phyloP scores from a whole-genome alignment of 441 rosid genomes.

The Brassica hybrid region DNA sequence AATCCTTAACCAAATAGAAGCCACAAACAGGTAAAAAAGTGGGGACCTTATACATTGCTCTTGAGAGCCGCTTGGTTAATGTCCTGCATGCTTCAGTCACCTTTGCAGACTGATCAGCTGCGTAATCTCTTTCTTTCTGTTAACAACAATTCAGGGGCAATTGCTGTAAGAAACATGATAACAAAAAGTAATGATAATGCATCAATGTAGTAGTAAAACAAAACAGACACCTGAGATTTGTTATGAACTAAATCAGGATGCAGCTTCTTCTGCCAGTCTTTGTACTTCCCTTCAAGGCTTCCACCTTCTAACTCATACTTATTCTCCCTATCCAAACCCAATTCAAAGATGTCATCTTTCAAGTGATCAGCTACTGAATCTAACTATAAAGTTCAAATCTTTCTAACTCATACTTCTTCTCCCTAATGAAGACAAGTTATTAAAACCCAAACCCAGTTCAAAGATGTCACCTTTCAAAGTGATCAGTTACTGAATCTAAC shows the following conservation, averaged over 20 bases:
- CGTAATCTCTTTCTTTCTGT: constrained; percentile 81
- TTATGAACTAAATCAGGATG: constrained; percentile 98
- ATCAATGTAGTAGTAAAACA: background rate
- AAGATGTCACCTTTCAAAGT: constrained; percentile 9
- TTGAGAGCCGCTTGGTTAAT: constrained; percentile 58
- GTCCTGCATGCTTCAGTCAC: constrained; percentile 87
- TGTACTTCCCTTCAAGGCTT: constrained; percentile 74
- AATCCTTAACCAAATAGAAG: no score
- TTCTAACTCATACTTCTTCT: constrained; percentile 64
- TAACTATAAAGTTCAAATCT: constrained; percentile 6
- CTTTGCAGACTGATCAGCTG: constrained; percentile 86
- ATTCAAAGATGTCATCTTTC: no score
- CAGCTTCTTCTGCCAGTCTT: constrained; percentile 88
- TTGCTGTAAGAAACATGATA: background rate
- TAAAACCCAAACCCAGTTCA: constrained; percentile 8
- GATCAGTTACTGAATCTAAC: background rate
- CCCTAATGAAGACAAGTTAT: constrained; percentile 44
- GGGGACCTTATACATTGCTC: constrained; percentile 96
- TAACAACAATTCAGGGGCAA: constrained; percentile 3
- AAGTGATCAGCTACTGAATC: background rate
- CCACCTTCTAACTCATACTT: constrained; percentile 62
- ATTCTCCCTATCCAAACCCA: constrained; percentile 62
- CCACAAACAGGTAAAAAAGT: no score
- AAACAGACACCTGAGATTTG: constrained; percentile 70
- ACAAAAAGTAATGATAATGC: background rate